Conservation (phyloP, 352 stramenopile genomes). For the Elongisporangium prolatum region DNA sequence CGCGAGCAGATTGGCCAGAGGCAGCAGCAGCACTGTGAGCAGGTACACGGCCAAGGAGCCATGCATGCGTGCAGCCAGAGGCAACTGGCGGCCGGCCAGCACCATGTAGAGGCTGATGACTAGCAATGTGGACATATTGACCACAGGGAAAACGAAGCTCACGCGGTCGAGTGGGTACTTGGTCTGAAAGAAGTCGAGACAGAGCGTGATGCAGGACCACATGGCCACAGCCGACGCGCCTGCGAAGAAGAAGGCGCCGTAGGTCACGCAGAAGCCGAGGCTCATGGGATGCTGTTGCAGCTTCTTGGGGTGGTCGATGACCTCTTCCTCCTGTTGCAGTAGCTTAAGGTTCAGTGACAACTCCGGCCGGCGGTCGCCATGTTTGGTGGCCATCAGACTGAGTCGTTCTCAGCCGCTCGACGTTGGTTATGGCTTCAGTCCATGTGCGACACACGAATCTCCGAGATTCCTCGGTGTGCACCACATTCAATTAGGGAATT, state of each 20-base stretch:
- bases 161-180: constrained; percentile 66
- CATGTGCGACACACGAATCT: neutral
- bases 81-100: constrained; percentile 55
- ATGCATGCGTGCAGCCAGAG: constrained; percentile 52
- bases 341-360: constrained; percentile 8
- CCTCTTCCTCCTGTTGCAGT: constrained; percentile 12
- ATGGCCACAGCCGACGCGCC: constrained; percentile 66
- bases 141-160: constrained; percentile 74
- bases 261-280: constrained; percentile 54
- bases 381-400: neutral
- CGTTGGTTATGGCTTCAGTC: neutral
- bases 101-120: constrained; percentile 82
- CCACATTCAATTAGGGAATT: neutral
- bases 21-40: constrained; percentile 49
- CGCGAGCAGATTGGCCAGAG: constrained; percentile 53
- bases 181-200: constrained; percentile 58
- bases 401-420: neutral
- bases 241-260: constrained; percentile 72
- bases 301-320: constrained; percentile 11
- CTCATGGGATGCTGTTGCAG: constrained; percentile 10
- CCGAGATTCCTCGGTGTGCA: neutral
- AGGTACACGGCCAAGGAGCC: constrained; percentile 48
- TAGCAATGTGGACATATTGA: constrained; percentile 83
- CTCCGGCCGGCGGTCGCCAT: neutral
- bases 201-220: constrained; percentile 77